These are phyloP conservation scores for Ceratocystis colombiana DNA, from an alignment of 2,329 filamentous ascomycete species.

Conservation along the genomic window DNA sequence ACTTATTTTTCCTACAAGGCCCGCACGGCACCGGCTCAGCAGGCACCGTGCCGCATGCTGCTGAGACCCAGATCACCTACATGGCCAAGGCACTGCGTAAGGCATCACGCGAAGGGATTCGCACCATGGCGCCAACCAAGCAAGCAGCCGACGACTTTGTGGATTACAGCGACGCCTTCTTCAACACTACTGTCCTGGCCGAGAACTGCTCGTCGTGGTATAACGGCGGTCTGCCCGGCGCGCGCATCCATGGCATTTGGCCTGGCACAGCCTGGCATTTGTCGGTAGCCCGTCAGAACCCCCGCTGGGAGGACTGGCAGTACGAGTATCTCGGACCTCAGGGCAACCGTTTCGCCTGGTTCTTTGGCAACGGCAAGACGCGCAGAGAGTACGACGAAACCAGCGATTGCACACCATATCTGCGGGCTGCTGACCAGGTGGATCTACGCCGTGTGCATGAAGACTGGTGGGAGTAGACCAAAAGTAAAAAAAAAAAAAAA, in stretches of 20 bases:
- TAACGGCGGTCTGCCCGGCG: constrained; percentile 54
- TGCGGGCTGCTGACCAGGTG: constrained; percentile 44
- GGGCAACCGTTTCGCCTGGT: constrained; percentile 48
- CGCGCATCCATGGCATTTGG: constrained; percentile 57
- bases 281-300: constrained; percentile 46
- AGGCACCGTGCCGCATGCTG: constrained; percentile 56
- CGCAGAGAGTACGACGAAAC: constrained; percentile 45
- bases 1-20: constrained; percentile 54
- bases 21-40: constrained; percentile 50
- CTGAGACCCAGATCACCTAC: constrained; percentile 57
- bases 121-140: constrained; percentile 46
- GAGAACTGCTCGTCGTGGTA: constrained; percentile 63
- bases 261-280: constrained; percentile 56
- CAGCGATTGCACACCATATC: constrained; percentile 54
- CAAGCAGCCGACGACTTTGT: constrained; percentile 55
- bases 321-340: constrained; percentile 39
- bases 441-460: constrained; percentile 57
- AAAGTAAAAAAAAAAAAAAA: not conserved
- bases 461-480: constrained; percentile 46
- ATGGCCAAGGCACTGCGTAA: constrained; percentile 60
- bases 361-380: constrained; percentile 60
- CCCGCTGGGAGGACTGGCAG: constrained; percentile 48
- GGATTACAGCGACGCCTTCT: constrained; percentile 49
- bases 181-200: constrained; percentile 44
- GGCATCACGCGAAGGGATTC: constrained; percentile 54